phyloP scores from a whole-genome alignment of 768 basidiomycete genomes.

The Tubosaeta sp. region DNA sequence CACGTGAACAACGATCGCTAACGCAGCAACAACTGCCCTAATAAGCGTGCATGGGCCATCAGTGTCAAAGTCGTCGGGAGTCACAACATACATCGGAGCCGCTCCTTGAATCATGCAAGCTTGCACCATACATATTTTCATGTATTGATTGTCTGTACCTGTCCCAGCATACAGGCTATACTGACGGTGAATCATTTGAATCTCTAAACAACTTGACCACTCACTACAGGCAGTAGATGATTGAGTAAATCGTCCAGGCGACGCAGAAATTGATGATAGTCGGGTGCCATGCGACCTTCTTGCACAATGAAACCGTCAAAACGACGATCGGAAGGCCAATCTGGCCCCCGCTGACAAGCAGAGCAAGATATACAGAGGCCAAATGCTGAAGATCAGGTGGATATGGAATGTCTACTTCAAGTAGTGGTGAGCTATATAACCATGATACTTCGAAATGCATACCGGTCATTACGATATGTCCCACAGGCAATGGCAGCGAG shows the following conservation, averaged over 20 bases:
- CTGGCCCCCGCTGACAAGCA: conserved; percentile 52
- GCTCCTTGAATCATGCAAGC: conserved; percentile 51
- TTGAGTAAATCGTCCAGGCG: conserved; percentile 53
- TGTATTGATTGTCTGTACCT: conserved; percentile 20
- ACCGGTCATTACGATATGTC: conserved; percentile 14
- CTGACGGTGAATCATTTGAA: conserved; percentile 6
- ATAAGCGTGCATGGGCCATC: conserved; percentile 1
- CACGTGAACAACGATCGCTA: conserved; percentile 42
- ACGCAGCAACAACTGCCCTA: conserved; percentile 41
- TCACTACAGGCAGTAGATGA: conserved; percentile 49
- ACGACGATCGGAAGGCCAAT: conserved; percentile 48
- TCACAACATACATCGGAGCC: conserved; percentile 45
- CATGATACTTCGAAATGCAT: not conserved
- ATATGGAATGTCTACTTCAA: conserved; percentile 3
- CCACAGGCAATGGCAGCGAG: not conserved
- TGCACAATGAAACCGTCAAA: conserved; percentile 40
- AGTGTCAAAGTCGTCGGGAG: not conserved
- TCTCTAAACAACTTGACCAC: conserved; percentile 17
- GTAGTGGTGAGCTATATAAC: not conserved
- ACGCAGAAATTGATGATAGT: conserved; percentile 55
- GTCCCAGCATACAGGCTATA: conserved; percentile 33
- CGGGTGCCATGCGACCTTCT: conserved; percentile 42
- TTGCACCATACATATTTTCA: conserved; percentile 44
- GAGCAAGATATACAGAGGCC: conserved; percentile 37
- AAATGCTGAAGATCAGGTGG: conserved; percentile 29